Conservation (phyloP, 208 protist species). For the Paratrypanosoma confusum region DNA sequence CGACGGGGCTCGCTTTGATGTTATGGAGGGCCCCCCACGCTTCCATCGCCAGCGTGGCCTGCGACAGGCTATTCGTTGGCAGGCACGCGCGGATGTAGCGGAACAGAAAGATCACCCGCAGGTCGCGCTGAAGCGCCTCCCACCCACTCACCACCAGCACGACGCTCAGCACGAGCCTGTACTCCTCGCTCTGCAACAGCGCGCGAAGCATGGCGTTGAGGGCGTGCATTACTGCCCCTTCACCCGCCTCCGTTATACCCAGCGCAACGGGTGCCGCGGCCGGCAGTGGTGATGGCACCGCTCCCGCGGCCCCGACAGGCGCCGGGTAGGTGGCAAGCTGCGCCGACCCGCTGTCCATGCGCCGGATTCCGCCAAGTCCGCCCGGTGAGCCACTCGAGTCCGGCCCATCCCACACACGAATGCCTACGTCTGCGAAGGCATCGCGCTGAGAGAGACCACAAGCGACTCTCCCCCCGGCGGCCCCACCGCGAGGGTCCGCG, state of each 20-base stretch:
- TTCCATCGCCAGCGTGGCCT: conserved; percentile 62
- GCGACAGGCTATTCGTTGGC: conserved; percentile 28
- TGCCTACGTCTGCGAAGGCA: conserved; percentile 12
- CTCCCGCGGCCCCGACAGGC: too few relatives aligned
- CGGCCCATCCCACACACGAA: too few relatives aligned
- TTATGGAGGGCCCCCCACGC: conserved; percentile 43
- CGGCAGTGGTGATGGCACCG: too few relatives aligned
- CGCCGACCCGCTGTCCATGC: too few relatives aligned
- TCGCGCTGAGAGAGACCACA: too few relatives aligned
- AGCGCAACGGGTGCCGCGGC: too few relatives aligned
- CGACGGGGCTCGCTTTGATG: conserved; percentile 25
- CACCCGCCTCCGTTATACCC: too few relatives aligned
- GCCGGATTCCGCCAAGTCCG: too few relatives aligned
- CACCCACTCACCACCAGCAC: conserved; percentile 39
- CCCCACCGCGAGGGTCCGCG: too few relatives aligned
- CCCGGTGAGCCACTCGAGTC: too few relatives aligned
- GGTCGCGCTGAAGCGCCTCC: conserved; percentile 23
- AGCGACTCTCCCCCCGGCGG: too few relatives aligned
- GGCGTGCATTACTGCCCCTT: conserved; percentile 1
- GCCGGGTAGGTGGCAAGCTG: too few relatives aligned
- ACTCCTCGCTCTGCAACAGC: conserved; percentile 38
- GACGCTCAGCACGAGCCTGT: conserved; percentile 47
- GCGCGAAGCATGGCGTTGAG: conserved; percentile 30
- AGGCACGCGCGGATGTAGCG: conserved; percentile 54
- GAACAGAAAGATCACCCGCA: conserved; percentile 49